These are phyloP conservation scores for Eimeria sp. DNA, from an alignment of 169 alveolate genomes.

Conservation along the genomic window DNA sequence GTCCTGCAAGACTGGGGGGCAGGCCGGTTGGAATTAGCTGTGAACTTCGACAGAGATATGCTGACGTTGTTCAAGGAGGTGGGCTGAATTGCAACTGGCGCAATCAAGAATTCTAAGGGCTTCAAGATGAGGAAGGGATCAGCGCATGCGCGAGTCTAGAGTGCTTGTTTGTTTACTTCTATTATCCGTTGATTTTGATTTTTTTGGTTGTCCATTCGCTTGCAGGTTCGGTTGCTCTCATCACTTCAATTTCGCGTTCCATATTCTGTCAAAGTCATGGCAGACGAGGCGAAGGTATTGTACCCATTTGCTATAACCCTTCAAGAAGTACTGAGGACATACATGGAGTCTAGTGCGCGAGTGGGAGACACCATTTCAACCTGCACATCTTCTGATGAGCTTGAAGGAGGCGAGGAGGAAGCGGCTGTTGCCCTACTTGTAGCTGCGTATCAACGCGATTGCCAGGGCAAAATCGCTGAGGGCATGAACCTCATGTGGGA, in stretches of 20 bases:
- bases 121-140: not conserved
- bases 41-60: constrained; percentile 89
- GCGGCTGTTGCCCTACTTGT: constrained; percentile 81
- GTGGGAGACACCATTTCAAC: constrained; percentile 11
- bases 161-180: not conserved
- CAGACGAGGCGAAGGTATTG: constrained; percentile 95
- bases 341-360: constrained; percentile 78
- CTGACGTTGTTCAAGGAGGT: constrained; percentile 87
- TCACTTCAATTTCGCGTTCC: constrained; percentile 93
- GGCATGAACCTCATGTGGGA: constrained; percentile 82
- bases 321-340: constrained; percentile 85
- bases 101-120: not conserved
- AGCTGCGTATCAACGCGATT: constrained; percentile 85
- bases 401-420: not conserved
- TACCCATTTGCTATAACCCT: constrained; percentile 89
- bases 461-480: constrained; percentile 81
- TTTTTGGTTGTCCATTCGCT: not conserved
- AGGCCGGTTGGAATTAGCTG: constrained; percentile 86
- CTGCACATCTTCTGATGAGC: not conserved
- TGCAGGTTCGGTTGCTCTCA: constrained; percentile 90
- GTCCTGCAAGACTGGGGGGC: constrained; percentile 79
- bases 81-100: not conserved
- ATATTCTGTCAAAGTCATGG: constrained; percentile 92
- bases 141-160: not conserved
- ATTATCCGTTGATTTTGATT: not conserved